Percentiles rank a stretch among this genome's conserved stretches.
Evolutionary conservation across 2,329 filamentous ascomycete genomes (phyloP).

Genomic region (Biscogniauxia sp.): DNA sequence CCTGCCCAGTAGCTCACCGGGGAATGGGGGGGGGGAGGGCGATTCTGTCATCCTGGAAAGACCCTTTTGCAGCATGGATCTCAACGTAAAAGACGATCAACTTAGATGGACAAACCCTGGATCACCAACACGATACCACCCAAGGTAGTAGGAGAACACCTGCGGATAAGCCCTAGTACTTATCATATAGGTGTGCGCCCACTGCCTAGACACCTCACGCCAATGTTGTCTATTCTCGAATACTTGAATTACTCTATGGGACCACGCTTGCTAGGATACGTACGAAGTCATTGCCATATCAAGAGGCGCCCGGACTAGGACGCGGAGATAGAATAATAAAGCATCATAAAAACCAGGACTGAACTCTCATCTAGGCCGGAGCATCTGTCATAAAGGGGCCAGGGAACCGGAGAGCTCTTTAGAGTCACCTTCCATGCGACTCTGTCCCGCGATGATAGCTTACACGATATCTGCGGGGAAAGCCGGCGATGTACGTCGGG

Average conservation of each 20-base stretch:
- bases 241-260: not conserved
- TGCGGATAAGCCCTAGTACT: not conserved
- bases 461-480: constrained; percentile 10
- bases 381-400: not conserved
- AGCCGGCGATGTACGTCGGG: constrained; percentile 12
- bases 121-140: not conserved
- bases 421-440: constrained; percentile 4
- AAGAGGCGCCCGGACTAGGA: not conserved
- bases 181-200: not conserved
- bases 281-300: not conserved
- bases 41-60: not conserved
- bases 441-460: constrained; percentile 12
- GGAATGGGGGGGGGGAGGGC: too few species aligned
- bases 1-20: not conserved
- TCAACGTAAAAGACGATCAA: not conserved
- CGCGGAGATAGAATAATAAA: not conserved
- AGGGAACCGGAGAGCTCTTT: not conserved
- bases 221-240: not conserved
- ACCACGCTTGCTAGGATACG: not conserved
- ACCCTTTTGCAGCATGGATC: not conserved
- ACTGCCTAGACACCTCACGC: not conserved
- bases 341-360: not conserved
- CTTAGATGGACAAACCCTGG: not conserved
- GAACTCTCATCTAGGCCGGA: not conserved
- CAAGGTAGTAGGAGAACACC: not conserved